Evolutionary conservation across 169 alveolate species (phyloP), one percentile per base, ranked within the genome.

Genomic region (Eimeria falciformis): DNA sequence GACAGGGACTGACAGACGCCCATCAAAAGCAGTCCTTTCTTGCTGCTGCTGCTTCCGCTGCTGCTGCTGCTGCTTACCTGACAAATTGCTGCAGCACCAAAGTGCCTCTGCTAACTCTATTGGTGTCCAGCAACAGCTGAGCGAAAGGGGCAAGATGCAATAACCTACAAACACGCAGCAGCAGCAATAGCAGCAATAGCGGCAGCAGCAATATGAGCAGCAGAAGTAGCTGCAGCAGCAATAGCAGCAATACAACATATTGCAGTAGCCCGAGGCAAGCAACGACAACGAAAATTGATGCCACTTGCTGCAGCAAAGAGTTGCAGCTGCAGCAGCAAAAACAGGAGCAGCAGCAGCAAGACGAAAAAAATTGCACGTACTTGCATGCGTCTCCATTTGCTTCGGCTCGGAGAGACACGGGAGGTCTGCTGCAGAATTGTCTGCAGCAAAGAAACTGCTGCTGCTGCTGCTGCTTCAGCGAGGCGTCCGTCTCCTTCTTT

Each of bases 1-100:
- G 33, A 62, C n/a, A 14, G 37, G 33, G 23, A 14, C n/a, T 7
- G 73, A 14, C 11, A 25, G n/a, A 12, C 37, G 21, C n/a, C 73
- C 73, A 5, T 5, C 73, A 18, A 12, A 5, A 6, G 73, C 73
- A 18, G n/a, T n/a, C n/a, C n/a, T n/a, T n/a, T n/a, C 73, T 25
- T 62, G 73, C 73, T 62, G 73, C 73, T 62, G 73, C 73, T 11
- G 73, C 75, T 2, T 12, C 56, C 4, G 33, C 73, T 9, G 71
- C 71, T 58, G 71, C 71, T 14, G 71, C 18, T 58, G 71, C 71
- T n/a, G 27, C 71, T 58, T 21, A 58, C 71, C 79, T 5, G 50
- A 23, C 43, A 47, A 23, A 68, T 21, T 68, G 43, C 79, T 23
- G 53, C 79, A 68, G 79, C 47, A 68, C 53, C 4, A n/a, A 14